Evolutionary conservation across 495 filamentous ascomycete genomes (phyloP), one percentile per base, ranked within the genome.

Genomic region (Tuber aestivum): DNA sequence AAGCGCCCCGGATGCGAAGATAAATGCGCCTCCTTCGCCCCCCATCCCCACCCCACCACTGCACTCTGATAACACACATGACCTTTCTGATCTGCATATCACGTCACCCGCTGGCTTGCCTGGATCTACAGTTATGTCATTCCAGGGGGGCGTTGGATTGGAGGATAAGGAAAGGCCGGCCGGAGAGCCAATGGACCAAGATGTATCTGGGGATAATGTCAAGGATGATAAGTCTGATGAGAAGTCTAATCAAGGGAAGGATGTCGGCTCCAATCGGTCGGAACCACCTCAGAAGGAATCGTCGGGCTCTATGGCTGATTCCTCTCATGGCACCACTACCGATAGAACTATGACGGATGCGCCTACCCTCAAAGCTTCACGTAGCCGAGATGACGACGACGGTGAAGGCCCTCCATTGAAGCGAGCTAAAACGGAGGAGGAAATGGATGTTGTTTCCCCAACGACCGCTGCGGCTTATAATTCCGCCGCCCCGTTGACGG

Each of bases 321-420:
- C 77, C 45, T 65, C 56, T 14, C 56, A 65, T 35, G 56, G 16
- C 20, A 35, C 61, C 35, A 42, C 74, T 61, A 71, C 42, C 61
- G 80, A 82, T 45, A 74, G 79, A 50, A 61, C 80, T 6, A 82
- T 82, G 81, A 44, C 71, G 48, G 81, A 82, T 80, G 77, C 70
- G 56, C 75, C 80, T 21, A 72, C 71, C 12, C 71, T 75, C 56
- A 83, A 83, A 68, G 71, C 76, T n/a, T 74, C 78, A 37, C 77
- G 82, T 40, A 75, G 76, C 0, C 88, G 92, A 14, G 91, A 92
- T 76, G 90, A 93, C 0, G 90, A 89, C 45, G 86, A 85, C 45
- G 87, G 86, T 48, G 91, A 93, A n/a, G 92, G 92, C 77, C 92
- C 91, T 32, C 89, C 89, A 32, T 87, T 92, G 12, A 97, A 97